Conservation (phyloP, 2,329 filamentous ascomycete species). For the Trichoderma pleuroti region DNA sequence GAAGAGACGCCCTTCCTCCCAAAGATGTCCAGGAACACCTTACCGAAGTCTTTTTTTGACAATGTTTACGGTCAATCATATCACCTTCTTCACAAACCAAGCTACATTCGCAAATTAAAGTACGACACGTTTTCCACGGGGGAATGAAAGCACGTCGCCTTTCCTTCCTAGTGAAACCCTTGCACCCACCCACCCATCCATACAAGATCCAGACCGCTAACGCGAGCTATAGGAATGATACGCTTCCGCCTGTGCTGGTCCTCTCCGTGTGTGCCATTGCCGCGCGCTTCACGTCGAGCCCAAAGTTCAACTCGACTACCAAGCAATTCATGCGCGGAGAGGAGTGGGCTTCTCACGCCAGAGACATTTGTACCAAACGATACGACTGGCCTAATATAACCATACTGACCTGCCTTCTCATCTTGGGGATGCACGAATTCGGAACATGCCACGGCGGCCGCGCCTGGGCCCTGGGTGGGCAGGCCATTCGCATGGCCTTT, state of each 20-base stretch:
- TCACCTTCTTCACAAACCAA: conserved; percentile 91
- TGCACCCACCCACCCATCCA: neutral
- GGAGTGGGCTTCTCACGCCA: conserved; percentile 82
- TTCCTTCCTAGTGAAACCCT: neutral
- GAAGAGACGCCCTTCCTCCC: conserved; percentile 74
- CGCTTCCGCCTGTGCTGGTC: conserved; percentile 82
- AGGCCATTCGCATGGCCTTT: conserved; percentile 95
- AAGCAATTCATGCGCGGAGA: conserved; percentile 81
- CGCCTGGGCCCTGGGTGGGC: conserved; percentile 93
- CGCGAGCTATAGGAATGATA: conserved; percentile 37
- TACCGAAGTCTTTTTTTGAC: conserved; percentile 89
- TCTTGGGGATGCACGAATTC: conserved; percentile 90
- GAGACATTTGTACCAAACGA: conserved; percentile 78
- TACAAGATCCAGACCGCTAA: neutral
- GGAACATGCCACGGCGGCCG: conserved; percentile 94
- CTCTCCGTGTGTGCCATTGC: conserved; percentile 94
- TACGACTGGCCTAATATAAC: conserved; percentile 97
- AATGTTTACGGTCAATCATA: conserved; percentile 95
- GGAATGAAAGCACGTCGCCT: conserved; percentile 6
- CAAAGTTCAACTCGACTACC: conserved; percentile 69
- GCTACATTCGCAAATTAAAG: conserved; percentile 85
- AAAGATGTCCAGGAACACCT: conserved; percentile 90
- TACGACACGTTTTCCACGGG: conserved; percentile 35
- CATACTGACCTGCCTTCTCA: conserved; percentile 82
- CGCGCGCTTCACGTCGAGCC: conserved; percentile 90